Percentiles rank a stretch among this genome's conserved stretches.
phyloP scores from a whole-genome alignment of 2,329 filamentous ascomycete species.

The Fusarium agapanthi region DNA sequence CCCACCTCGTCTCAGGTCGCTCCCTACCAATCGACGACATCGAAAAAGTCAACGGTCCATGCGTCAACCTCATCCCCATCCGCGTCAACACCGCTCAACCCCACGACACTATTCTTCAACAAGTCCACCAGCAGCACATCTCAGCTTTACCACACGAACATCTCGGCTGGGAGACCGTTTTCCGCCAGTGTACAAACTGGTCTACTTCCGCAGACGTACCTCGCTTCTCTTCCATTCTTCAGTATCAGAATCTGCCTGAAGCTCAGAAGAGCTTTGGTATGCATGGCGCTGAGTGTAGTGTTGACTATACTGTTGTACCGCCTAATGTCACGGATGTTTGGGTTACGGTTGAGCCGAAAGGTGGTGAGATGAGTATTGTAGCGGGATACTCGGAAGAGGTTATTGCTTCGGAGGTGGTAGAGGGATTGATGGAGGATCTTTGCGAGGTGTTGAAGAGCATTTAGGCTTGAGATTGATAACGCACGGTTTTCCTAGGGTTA shows the following conservation, averaged over 20 bases:
- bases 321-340: not conserved
- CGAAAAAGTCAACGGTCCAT: not conserved
- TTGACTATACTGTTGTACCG: not conserved
- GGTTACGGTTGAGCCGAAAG: not conserved
- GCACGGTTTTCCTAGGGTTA: fast-evolving
- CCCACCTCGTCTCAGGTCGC: not conserved
- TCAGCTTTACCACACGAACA: not conserved
- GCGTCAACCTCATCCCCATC: not conserved
- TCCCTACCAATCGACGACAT: not conserved
- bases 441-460: not conserved
- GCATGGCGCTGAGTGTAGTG: not conserved
- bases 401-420: not conserved
- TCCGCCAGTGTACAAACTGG: not conserved
- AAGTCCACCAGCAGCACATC: not conserved
- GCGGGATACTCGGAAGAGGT: not conserved
- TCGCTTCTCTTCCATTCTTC: not conserved
- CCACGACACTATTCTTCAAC: not conserved
- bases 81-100: not conserved
- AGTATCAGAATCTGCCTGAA: not conserved
- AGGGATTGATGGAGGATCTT: not conserved
- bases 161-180: not conserved
- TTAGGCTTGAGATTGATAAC: fast-evolving
- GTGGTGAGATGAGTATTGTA: not conserved
- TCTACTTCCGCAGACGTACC: fast-evolving
- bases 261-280: not conserved